These are phyloP conservation scores for Ustilago hordei DNA, from an alignment of 1,284 basidiomycete genomes.

Conservation along the genomic window DNA sequence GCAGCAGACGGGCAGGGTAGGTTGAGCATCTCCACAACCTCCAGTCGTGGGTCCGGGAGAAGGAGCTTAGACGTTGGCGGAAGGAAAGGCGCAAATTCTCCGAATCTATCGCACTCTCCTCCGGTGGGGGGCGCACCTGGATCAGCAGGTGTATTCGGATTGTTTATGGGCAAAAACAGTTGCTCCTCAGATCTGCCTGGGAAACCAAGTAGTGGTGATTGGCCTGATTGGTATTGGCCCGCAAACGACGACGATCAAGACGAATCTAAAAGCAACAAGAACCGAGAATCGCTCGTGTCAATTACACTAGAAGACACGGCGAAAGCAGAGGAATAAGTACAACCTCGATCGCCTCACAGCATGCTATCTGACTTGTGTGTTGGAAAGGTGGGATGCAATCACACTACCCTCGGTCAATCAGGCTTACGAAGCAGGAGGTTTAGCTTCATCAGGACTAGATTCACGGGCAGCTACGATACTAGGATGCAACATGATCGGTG, in stretches of 20 bases:
- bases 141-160: conserved; percentile 26
- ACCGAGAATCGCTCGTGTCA: neutral
- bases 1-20: neutral
- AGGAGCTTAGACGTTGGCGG: conserved; percentile 2
- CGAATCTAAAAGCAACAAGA: neutral
- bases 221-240: conserved; percentile 17
- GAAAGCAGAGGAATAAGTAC: neutral
- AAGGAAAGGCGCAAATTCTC: conserved; percentile 6
- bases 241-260: conserved; percentile 11
- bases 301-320: neutral
- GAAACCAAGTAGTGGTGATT: conserved; percentile 15
- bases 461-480: neutral
- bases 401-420: too few species aligned
- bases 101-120: conserved; percentile 7
- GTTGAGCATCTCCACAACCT: conserved; percentile 9
- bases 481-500: conserved; percentile 76
- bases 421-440: neutral
- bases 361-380: too few species aligned
- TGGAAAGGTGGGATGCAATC: too few species aligned
- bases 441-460: conserved; percentile 16
- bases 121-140: conserved; percentile 23
- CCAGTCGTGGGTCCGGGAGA: neutral
- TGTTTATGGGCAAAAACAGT: conserved; percentile 14
- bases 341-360: too few species aligned
- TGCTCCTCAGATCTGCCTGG: conserved; percentile 4